Evolutionary conservation across 2,329 filamentous ascomycete genomes (phyloP).

Genomic region (Trichoderma koningiopsis): DNA sequence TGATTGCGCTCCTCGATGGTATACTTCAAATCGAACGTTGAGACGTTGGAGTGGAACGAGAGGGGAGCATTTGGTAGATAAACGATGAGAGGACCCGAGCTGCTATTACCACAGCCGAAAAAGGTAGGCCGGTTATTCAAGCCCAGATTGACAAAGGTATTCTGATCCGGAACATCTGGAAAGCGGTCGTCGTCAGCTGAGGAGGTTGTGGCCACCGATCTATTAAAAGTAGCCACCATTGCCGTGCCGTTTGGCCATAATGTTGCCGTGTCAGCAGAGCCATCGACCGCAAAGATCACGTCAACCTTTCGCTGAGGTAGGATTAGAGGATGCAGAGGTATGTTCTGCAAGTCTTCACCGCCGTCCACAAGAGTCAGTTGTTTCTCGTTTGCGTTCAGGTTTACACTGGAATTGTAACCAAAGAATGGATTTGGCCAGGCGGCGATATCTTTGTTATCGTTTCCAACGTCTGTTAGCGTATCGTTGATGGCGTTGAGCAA

Average conservation of each 20-base stretch:
- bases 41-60: conserved; percentile 69
- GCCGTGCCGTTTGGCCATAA: conserved; percentile 79
- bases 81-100: conserved; percentile 65
- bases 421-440: conserved; percentile 78
- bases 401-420: conserved; percentile 60
- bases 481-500: conserved; percentile 54
- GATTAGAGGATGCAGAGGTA: conserved; percentile 76
- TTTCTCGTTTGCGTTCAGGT: conserved; percentile 54
- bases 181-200: conserved; percentile 69
- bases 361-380: conserved; percentile 76
- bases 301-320: conserved; percentile 73
- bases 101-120: conserved; percentile 67
- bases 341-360: conserved; percentile 76
- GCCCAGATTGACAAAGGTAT: conserved; percentile 77
- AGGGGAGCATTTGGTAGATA: conserved; percentile 85
- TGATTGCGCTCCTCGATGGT: conserved; percentile 64
- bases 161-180: conserved; percentile 69
- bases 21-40: conserved; percentile 70
- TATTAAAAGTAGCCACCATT: conserved; percentile 72
- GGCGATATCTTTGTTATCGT: conserved; percentile 70
- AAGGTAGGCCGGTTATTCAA: conserved; percentile 75
- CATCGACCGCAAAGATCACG: conserved; percentile 79
- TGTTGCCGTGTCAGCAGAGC: conserved; percentile 69
- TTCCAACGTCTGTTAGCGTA: conserved; percentile 58
- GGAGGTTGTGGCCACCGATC: conserved; percentile 43